These are phyloP conservation scores for Sugiyamaella chiloensis DNA, from an alignment of 805 yeast species.

Conservation along the genomic window DNA sequence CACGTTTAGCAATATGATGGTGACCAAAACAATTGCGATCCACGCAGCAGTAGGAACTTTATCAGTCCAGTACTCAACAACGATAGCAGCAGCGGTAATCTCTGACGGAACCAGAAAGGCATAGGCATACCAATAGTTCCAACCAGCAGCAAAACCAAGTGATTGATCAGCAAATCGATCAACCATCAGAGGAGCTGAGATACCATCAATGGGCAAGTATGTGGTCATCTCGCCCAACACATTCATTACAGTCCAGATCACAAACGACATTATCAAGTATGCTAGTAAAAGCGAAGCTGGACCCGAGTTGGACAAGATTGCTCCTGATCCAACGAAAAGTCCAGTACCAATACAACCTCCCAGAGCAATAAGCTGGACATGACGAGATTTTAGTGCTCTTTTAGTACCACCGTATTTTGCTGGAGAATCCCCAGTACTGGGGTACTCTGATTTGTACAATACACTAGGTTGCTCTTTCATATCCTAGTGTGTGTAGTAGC, in stretches of 20 bases:
- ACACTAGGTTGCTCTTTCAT: too few relatives aligned
- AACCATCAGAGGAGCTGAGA: conserved; percentile 58
- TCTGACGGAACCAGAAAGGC: conserved; percentile 47
- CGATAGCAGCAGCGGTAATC: conserved; percentile 43
- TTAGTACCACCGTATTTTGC: conserved; percentile 20
- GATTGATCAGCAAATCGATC: conserved; percentile 59
- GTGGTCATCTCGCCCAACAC: conserved; percentile 57
- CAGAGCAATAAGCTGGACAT: conserved; percentile 68
- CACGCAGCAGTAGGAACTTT: conserved; percentile 51
- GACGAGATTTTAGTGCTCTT: conserved; percentile 51
- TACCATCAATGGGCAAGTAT: conserved; percentile 55
- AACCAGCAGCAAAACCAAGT: conserved; percentile 56
- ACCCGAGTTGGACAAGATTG: conserved; percentile 60
- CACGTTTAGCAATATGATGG: conserved; percentile 42
- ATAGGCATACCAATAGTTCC: conserved; percentile 48
- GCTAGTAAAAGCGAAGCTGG: conserved; percentile 67
- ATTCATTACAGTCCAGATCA: conserved; percentile 64
- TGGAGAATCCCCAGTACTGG: too few relatives aligned
- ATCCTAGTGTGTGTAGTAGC: too few relatives aligned
- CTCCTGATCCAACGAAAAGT: conserved; percentile 69
- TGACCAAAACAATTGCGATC: conserved; percentile 49
- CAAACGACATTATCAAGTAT: conserved; percentile 58
- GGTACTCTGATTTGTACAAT: too few relatives aligned
- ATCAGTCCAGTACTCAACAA: conserved; percentile 44
- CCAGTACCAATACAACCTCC: conserved; percentile 82